These are phyloP conservation scores for Panicum virgatum DNA, from an alignment of 202 grass and related monocot genomes.

Conservation along the genomic window DNA sequence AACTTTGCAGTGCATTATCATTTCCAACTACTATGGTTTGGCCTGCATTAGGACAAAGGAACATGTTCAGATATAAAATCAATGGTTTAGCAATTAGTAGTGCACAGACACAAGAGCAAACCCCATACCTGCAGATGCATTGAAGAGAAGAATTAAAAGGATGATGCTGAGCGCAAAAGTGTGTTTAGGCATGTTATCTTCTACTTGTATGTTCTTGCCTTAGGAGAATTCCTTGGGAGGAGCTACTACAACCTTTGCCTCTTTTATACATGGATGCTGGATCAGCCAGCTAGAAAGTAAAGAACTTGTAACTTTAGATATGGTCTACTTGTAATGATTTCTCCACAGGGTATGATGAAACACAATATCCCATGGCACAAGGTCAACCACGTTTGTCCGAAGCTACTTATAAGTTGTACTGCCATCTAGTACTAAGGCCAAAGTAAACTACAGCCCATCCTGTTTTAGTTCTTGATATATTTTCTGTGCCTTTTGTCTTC, in stretches of 20 bases:
- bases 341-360: conserved; percentile 49
- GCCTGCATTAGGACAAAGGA: conserved; percentile 50
- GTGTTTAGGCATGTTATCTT: conserved; percentile 53
- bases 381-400: conserved; percentile 60
- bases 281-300: conserved; percentile 29
- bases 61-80: conserved; percentile 22
- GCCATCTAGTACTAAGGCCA: conserved; percentile 43
- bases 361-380: conserved; percentile 41
- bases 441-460: background rate
- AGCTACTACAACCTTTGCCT: conserved; percentile 30
- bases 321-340: conserved; percentile 61
- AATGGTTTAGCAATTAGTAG: background rate
- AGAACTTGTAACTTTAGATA: conserved; percentile 42
- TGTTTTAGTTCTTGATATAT: conserved; percentile 15
- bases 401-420: conserved; percentile 36
- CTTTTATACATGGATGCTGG: conserved; percentile 59
- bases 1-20: conserved; percentile 31
- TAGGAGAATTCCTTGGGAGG: conserved; percentile 35
- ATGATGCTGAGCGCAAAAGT: conserved; percentile 48
- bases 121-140: conserved; percentile 56
- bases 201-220: conserved; percentile 33
- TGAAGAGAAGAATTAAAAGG: conserved; percentile 62
- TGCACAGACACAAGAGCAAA: conserved; percentile 17
- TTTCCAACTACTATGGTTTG: conserved; percentile 45
- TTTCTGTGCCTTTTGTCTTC: conserved; percentile 8